These are phyloP conservation scores for Ogataea populi-albae DNA, from an alignment of 805 yeast species.

Conservation along the genomic window DNA sequence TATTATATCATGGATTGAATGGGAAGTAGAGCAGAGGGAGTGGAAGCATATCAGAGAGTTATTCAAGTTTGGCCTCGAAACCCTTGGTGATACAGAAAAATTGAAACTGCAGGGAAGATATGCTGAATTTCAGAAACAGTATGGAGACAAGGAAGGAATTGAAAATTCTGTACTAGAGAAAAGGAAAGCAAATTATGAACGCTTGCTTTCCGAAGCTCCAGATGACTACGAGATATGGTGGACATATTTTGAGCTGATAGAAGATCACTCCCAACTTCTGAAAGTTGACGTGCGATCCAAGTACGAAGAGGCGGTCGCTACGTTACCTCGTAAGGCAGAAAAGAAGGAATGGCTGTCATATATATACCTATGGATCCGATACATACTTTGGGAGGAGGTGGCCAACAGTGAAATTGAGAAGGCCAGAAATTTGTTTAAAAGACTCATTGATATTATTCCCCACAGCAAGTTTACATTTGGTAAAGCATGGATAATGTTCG, in stretches of 20 bases:
- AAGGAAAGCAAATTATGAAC: constrained; percentile 55
- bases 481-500: constrained; percentile 68
- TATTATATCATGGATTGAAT: constrained; percentile 57
- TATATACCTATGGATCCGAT: constrained; percentile 66
- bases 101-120: constrained; percentile 41
- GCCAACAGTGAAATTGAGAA: constrained; percentile 36
- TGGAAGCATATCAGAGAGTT: constrained; percentile 61
- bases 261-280: constrained; percentile 32
- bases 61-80: constrained; percentile 48
- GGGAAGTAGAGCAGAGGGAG: constrained; percentile 64
- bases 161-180: constrained; percentile 51
- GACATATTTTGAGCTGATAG: constrained; percentile 56
- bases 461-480: constrained; percentile 62
- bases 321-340: constrained; percentile 36
- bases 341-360: constrained; percentile 62
- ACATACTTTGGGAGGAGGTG: constrained; percentile 61
- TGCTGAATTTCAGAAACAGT: constrained; percentile 61
- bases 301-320: constrained; percentile 44
- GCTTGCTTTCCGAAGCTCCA: constrained; percentile 43
- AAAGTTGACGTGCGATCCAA: constrained; percentile 32
- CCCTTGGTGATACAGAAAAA: constrained; percentile 32
- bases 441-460: constrained; percentile 50
- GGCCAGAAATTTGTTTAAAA: constrained; percentile 51
- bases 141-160: constrained; percentile 54
- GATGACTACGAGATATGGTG: constrained; percentile 81